phyloP scores from a whole-genome alignment of 2,329 filamentous ascomycete genomes.

The Trichophyton simii region DNA sequence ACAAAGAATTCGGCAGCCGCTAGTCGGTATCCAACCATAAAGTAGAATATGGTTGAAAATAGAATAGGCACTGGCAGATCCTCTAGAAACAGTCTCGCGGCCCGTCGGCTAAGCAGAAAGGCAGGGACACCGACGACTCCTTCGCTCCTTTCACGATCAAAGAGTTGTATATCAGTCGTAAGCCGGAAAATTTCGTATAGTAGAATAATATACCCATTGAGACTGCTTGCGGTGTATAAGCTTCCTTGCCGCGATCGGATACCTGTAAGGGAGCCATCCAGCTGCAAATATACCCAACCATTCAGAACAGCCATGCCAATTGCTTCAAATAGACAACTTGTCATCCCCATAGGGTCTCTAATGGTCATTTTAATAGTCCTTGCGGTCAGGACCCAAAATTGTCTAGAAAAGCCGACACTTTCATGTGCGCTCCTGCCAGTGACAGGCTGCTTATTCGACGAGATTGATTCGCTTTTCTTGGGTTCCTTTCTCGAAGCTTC shows the following conservation, averaged over 20 bases:
- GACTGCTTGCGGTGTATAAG: constrained; percentile 56
- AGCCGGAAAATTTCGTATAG: constrained; percentile 65
- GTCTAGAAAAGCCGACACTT: constrained; percentile 48
- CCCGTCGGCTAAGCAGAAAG: constrained; percentile 56
- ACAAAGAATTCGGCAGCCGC: constrained; percentile 54
- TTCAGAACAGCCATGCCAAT: constrained; percentile 57
- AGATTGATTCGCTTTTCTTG: constrained; percentile 4
- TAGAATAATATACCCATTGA: constrained; percentile 66
- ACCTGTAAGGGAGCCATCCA: constrained; percentile 54
- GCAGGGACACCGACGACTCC: constrained; percentile 57
- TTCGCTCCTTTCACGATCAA: constrained; percentile 63
- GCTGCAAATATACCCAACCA: constrained; percentile 59
- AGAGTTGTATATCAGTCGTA: constrained; percentile 60
- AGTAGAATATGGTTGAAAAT: constrained; percentile 61
- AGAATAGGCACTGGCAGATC: constrained; percentile 60
- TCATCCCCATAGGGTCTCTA: constrained; percentile 65
- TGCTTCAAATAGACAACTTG: constrained; percentile 56
- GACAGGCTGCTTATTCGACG: not conserved
- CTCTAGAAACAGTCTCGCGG: constrained; percentile 57
- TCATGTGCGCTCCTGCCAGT: constrained; percentile 17
- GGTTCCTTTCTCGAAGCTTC: not conserved
- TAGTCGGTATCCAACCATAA: constrained; percentile 61
- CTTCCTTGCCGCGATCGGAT: constrained; percentile 63
- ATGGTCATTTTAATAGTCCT: constrained; percentile 60
- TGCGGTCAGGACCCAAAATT: constrained; percentile 53